These are phyloP conservation scores for Paramecium octaurelia DNA, from an alignment of 73 alveolate species.

Conservation along the genomic window DNA sequence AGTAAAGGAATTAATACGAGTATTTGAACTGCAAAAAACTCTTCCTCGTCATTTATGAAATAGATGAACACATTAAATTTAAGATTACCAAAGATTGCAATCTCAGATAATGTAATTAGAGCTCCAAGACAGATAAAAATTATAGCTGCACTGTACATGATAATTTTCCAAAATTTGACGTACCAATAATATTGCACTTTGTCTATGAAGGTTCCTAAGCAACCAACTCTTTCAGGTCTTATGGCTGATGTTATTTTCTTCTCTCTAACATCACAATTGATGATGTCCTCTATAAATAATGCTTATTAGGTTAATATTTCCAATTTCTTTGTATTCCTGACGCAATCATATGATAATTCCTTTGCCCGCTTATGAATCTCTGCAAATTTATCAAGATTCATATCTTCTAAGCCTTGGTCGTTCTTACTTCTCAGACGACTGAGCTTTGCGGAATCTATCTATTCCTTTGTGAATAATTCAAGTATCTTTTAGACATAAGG, in stretches of 20 bases:
- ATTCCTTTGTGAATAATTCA: neutral
- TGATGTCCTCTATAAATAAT: constrained; percentile 6
- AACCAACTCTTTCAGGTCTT: neutral
- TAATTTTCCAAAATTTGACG: neutral
- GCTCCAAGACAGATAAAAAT: neutral
- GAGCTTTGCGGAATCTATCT: neutral
- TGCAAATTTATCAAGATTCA: neutral
- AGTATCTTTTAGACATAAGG: neutral
- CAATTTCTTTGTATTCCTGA: neutral
- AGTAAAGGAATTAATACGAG: neutral
- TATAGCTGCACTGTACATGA: neutral
- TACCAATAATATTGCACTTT: neutral
- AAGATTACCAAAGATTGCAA: neutral
- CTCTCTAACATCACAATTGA: neutral
- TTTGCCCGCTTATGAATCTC: neutral
- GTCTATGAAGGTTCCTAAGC: neutral
- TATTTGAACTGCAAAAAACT: neutral
- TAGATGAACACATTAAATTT: neutral
- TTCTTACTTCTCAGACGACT: neutral
- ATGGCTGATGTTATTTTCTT: neutral
- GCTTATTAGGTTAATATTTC: neutral
- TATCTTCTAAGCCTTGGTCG: neutral
- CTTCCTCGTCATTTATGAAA: neutral
- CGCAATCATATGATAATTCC: neutral
- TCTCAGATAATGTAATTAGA: neutral